Conservation (phyloP, 371 early-diverging fungal species). For the Mucor mucedo region DNA sequence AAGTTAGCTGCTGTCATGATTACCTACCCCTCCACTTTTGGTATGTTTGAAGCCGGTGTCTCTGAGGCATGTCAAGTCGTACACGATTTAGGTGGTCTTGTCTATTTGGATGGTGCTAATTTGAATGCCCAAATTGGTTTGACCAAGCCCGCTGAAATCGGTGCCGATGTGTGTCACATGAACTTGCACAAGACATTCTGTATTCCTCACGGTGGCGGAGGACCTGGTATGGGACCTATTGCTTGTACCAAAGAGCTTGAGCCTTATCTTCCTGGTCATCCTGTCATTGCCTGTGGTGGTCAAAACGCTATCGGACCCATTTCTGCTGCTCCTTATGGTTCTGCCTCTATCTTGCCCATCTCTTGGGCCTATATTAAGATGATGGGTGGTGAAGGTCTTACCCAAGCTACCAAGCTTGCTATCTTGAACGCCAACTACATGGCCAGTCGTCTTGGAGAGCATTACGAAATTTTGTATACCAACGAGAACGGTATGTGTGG, state of each 20-base stretch:
- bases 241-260: constrained; percentile 85
- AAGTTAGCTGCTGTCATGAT: constrained; percentile 94
- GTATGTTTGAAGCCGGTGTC: constrained; percentile 94
- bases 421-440: constrained; percentile 98
- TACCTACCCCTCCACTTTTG: constrained; percentile 97
- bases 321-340: constrained; percentile 96
- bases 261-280: constrained; percentile 94
- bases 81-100: constrained; percentile 92
- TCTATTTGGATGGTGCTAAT: constrained; percentile 99
- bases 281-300: constrained; percentile 75
- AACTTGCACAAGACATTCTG: constrained; percentile 99
- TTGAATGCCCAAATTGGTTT: constrained; percentile 98
- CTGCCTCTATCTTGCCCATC: constrained; percentile 93
- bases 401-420: constrained; percentile 85
- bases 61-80: constrained; percentile 86
- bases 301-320: constrained; percentile 88
- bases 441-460: constrained; percentile 83
- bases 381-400: constrained; percentile 92
- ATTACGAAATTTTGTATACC: constrained; percentile 90
- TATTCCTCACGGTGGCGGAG: constrained; percentile 98
- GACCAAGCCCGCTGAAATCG: constrained; percentile 94
- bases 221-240: constrained; percentile 98
- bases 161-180: constrained; percentile 98
- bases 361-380: constrained; percentile 98
- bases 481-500: constrained; percentile 95